Evolutionary conservation across 192 early-diverging fungal species (phyloP).

Genomic region (Helicostylum pulchrum): DNA sequence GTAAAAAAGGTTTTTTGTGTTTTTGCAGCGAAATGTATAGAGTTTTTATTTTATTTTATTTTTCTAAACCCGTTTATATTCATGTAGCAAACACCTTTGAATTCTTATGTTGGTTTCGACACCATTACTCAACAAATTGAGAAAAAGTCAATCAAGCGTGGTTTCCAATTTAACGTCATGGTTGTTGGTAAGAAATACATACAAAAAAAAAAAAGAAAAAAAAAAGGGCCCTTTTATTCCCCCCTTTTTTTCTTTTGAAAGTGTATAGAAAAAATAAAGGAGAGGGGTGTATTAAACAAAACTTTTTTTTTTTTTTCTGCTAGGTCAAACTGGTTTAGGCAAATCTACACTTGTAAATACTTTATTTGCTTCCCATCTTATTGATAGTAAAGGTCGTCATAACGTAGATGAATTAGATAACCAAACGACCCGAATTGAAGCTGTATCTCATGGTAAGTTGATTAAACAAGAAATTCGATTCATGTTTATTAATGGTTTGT

Average conservation of each 20-base stretch:
- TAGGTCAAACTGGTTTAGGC: slow-evolving; percentile 94
- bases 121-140: slow-evolving; percentile 96
- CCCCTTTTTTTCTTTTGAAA: neutral
- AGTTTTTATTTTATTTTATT: too few species aligned
- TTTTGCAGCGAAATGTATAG: too few species aligned
- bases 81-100: slow-evolving; percentile 44
- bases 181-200: slow-evolving; percentile 75
- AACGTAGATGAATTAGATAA: slow-evolving; percentile 75
- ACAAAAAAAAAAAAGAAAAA: neutral
- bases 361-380: slow-evolving; percentile 92
- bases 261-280: neutral
- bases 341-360: slow-evolving; percentile 99
- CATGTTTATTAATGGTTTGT: neutral
- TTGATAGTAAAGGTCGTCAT: slow-evolving; percentile 87
- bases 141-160: slow-evolving; percentile 94
- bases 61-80: neutral
- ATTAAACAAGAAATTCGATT: neutral
- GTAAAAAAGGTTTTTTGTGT: too few species aligned
- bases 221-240: slow-evolving; percentile 8
- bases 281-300: neutral
- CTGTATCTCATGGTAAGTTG: slow-evolving; percentile 75
- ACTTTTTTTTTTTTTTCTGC: too few species aligned
- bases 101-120: slow-evolving; percentile 98
- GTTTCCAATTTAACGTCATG: slow-evolving; percentile 98
- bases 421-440: slow-evolving; percentile 94